These are phyloP conservation scores for Ascochyta fabae DNA, from an alignment of 2,329 filamentous ascomycete species.

Conservation along the genomic window DNA sequence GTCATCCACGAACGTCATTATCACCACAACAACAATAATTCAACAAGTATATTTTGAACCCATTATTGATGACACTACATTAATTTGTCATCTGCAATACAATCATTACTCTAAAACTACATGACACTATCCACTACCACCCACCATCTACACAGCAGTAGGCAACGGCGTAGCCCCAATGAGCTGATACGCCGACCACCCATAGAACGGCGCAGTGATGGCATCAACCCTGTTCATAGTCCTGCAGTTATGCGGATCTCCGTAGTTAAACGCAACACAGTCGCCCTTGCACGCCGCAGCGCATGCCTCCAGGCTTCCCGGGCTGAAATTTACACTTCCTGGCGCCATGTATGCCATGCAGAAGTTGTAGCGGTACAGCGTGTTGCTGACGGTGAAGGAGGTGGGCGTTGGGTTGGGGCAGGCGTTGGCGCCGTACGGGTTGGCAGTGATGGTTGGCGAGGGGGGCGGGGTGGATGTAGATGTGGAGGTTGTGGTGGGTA, in stretches of 20 bases:
- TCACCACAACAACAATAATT: no score
- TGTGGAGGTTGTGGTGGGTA: not conserved
- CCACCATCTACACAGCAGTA: not conserved
- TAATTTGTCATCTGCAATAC: not conserved
- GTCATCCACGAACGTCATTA: no score
- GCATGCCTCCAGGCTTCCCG: not conserved
- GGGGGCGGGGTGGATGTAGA: not conserved
- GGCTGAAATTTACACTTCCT: not conserved
- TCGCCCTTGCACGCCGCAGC: not conserved
- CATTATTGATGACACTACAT: not conserved
- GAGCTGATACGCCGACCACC: slow-evolving; percentile 1
- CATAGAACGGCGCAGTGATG: not conserved
- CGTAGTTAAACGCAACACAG: not conserved
- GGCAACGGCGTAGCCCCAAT: not conserved
- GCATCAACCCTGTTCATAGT: not conserved
- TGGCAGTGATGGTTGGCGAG: not conserved
- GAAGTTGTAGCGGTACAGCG: not conserved
- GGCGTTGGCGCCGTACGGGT: not conserved
- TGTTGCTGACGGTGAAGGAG: not conserved
- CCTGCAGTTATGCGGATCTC: slow-evolving; percentile 1
- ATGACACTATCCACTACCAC: no score
- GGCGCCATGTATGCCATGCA: slow-evolving; percentile 1
- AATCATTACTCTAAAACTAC: not conserved
- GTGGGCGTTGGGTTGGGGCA: not conserved
- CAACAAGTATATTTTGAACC: no score